Base-by-base conservation (phyloP, 2,329 filamentous ascomycete genomes). In the Aureobasidium vineae region DNA sequence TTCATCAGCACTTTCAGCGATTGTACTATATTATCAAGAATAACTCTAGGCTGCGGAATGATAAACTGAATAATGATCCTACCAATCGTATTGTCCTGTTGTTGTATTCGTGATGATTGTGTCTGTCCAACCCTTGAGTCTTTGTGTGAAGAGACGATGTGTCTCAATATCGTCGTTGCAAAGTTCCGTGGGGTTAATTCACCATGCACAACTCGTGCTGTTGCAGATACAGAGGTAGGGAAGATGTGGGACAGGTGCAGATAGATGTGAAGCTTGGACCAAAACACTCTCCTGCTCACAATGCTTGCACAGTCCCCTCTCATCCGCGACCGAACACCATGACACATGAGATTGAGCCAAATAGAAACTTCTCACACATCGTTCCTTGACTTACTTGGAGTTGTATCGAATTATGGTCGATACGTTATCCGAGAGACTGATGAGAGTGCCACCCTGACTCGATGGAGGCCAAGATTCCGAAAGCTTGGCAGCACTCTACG, bases 1-100 rank as follows among this genome's bases (percentile, higher is more conserved):
- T 56, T 56, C 47, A 52, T 63, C 26, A 63, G 60, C 60, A 63
- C 61, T 65, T 61, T 65, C 49, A 65, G 49, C 61, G 50, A 54
- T 50, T 65, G 49, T 65, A 56, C 15, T 36, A 54, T 54, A 64
- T 56, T 47, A 38, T 47, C 50, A 43, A 45, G 28, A 23, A 33
- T 31, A n/a, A 36, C 56, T 28, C 28, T 23, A 43, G 28, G 56
- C 21, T 47, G 40, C 40, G 28, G 26, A 60, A 45, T 47, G 21
- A 47, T 3, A 50, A 33, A n/a, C 11, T 61, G 31, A 61, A 61
- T 61, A 61, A 50, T 50, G 41, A 60, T n/a, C 43, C 57, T 50
- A 40, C 7, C 57, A 50, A 23, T 36, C 19, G 23, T 4, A 19
- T 13, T 6, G 13, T 49, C 19, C 36, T 16, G 2, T 26, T 5